These are phyloP conservation scores for Emericellopsis cladophorae DNA, from an alignment of 2,329 filamentous ascomycete species.

Conservation along the genomic window DNA sequence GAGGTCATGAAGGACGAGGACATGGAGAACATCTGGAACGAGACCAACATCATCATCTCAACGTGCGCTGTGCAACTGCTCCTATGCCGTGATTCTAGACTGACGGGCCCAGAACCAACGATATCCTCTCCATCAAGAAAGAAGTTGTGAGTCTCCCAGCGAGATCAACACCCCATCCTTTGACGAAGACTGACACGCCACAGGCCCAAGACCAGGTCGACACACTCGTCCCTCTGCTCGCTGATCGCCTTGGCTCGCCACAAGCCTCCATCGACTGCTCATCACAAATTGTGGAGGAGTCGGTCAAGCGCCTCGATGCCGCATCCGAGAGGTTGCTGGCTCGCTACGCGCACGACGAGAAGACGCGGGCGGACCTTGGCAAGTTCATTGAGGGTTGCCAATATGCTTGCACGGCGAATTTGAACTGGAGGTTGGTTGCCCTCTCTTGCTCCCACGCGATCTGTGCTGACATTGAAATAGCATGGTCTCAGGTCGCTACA, in stretches of 20 bases:
- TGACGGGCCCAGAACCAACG: not conserved
- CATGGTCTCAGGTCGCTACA: not conserved
- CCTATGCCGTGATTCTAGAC: not conserved
- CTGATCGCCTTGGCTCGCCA: not conserved
- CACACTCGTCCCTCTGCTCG: constrained; percentile 1
- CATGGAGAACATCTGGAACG: not conserved
- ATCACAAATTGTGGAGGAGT: not conserved
- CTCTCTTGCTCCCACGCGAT: not conserved
- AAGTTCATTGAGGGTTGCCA: not conserved
- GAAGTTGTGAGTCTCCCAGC: not conserved
- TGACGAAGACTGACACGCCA: not conserved
- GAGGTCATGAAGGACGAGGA: not conserved
- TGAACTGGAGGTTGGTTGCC: not conserved
- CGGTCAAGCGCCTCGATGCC: not conserved
- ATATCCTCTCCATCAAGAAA: constrained; percentile 1
- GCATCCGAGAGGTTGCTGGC: not conserved
- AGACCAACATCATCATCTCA: constrained; percentile 1
- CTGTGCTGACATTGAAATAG: not conserved
- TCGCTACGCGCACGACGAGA: not conserved
- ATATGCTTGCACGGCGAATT: not conserved
- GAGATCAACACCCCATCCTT: no score
- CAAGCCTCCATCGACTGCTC: not conserved
- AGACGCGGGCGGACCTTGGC: not conserved
- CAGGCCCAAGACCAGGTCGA: constrained; percentile 1
- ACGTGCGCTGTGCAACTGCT: not conserved